Percentiles rank a stretch among this genome's conserved stretches.
Conservation (phyloP, 495 filamentous ascomycete species). For the Lichenothelia convexa region DNA sequence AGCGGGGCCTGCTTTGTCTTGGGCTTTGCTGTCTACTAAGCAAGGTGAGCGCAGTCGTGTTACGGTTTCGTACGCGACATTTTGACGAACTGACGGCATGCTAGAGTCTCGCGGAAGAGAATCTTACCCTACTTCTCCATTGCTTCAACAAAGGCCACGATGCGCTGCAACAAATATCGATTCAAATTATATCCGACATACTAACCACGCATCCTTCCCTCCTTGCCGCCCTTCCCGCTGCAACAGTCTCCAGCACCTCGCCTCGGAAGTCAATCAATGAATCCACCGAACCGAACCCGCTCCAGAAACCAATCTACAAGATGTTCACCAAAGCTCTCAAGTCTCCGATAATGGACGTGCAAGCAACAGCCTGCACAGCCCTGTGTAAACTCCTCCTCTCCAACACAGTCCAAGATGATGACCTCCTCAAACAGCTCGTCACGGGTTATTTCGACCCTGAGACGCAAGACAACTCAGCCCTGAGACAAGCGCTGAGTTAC, state of each 20-base stretch:
- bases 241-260: slow-evolving; percentile 1
- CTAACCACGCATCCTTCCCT: slow-evolving; percentile 69
- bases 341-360: slow-evolving; percentile 48
- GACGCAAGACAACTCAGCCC: slow-evolving; percentile 63
- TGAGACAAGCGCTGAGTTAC: slow-evolving; percentile 79
- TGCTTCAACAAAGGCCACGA: slow-evolving; percentile 90
- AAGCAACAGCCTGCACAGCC: slow-evolving; percentile 64
- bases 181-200: slow-evolving; percentile 91
- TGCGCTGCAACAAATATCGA: slow-evolving; percentile 66
- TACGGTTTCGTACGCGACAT: too few relatives aligned
- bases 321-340: slow-evolving; percentile 61
- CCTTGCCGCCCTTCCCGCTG: slow-evolving; percentile 22
- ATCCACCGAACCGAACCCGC: slow-evolving; percentile 19
- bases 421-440: slow-evolving; percentile 60
- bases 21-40: slow-evolving; percentile 85
- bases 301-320: slow-evolving; percentile 49
- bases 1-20: slow-evolving; percentile 72
- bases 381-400: slow-evolving; percentile 76
- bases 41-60: too few relatives aligned
- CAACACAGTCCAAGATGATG: slow-evolving; percentile 31
- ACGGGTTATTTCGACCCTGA: slow-evolving; percentile 82
- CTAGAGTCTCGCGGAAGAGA: slow-evolving; percentile 76
- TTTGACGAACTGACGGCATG: too few relatives aligned
- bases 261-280: too few relatives aligned
- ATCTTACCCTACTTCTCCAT: slow-evolving; percentile 83